A percentile compares a stretch with the other conserved stretches of the same genome.
Evolutionary conservation across 768 basidiomycete species (phyloP).

Genomic region (Serendipita sp.): DNA sequence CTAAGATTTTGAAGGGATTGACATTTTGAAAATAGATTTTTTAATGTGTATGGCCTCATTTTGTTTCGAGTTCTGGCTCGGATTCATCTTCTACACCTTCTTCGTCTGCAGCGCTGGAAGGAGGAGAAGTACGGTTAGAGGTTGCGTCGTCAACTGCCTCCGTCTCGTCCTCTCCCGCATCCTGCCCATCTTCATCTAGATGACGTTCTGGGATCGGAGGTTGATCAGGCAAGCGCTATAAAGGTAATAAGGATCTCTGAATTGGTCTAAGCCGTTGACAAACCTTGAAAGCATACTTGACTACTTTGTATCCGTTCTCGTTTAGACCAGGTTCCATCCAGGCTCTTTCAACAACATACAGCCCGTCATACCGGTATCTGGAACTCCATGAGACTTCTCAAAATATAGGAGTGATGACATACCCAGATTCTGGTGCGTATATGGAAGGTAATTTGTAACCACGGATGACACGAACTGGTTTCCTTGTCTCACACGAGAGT

Average conservation of each 20-base stretch:
- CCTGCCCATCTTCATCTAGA: neutral
- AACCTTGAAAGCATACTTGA: constrained; percentile 75
- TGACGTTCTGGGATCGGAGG: constrained; percentile 29
- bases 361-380: constrained; percentile 82
- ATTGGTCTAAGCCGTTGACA: constrained; percentile 11
- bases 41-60: too few species aligned
- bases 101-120: neutral
- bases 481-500: constrained; percentile 64
- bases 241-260: neutral
- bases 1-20: too few species aligned
- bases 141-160: neutral
- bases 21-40: too few species aligned
- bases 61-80: too few species aligned
- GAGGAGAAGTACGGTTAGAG: neutral
- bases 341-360: constrained; percentile 65
- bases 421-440: constrained; percentile 73
- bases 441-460: constrained; percentile 60
- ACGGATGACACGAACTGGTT: constrained; percentile 74
- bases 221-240: constrained; percentile 40
- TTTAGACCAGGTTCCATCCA: constrained; percentile 65
- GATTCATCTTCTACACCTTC: neutral
- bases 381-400: neutral
- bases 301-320: constrained; percentile 54
- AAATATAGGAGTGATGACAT: constrained; percentile 6
- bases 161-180: constrained; percentile 13